phyloP scores from a whole-genome alignment of 73 alveolate genomes.

The Symbiodinium pilosum region DNA sequence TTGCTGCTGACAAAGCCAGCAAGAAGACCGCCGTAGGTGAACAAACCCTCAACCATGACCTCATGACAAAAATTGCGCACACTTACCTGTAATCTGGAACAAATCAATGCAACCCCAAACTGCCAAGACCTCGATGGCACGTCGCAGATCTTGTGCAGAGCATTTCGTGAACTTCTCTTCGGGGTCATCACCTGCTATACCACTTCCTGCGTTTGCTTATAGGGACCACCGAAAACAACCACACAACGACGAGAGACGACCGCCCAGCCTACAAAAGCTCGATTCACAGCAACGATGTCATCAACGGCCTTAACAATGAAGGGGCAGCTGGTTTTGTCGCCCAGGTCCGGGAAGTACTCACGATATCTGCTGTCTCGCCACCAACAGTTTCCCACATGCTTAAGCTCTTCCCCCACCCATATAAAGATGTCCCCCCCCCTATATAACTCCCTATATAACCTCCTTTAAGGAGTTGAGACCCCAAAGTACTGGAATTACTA shows the following conservation, averaged over 20 bases:
- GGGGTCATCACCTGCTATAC: background rate
- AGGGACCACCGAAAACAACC: background rate
- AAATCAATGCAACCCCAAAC: background rate
- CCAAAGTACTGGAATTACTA: too few relatives aligned
- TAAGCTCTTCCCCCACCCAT: too few relatives aligned
- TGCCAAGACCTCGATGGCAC: conserved; percentile 3
- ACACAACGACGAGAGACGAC: background rate
- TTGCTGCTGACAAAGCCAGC: background rate
- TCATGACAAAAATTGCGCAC: background rate
- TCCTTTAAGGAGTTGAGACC: too few relatives aligned
- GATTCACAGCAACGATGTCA: background rate
- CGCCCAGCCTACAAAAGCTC: background rate
- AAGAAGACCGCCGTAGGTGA: background rate
- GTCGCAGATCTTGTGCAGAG: background rate
- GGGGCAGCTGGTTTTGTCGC: background rate
- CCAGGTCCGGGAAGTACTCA: background rate
- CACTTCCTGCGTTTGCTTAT: too few relatives aligned
- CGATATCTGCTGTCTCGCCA: background rate
- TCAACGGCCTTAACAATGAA: background rate
- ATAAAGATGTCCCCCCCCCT: too few relatives aligned
- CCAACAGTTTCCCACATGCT: background rate
- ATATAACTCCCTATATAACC: too few relatives aligned
- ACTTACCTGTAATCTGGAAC: background rate
- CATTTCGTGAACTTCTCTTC: background rate
- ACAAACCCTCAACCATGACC: background rate